Percentiles rank a stretch among this genome's conserved stretches.
Conservation (phyloP, 306 rosid genomes). For the Alnus glutinosa region DNA sequence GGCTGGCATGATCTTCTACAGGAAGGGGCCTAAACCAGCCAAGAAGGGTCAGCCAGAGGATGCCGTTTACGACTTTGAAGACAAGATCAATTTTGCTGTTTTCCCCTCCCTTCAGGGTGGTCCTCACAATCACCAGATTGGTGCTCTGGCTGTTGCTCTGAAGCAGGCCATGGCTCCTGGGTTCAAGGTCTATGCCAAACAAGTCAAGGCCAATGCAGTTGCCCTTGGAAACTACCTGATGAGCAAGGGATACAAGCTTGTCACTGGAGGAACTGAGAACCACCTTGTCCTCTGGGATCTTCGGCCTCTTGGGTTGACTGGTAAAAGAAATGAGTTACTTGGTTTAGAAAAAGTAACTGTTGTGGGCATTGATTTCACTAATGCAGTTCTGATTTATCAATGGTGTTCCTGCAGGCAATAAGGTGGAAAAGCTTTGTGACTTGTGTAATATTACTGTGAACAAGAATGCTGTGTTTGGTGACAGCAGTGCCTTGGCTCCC, state of each 20-base stretch:
- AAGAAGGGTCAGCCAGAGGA: conserved; percentile 93
- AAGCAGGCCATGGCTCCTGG: conserved; percentile 74
- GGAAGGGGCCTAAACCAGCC: conserved; percentile 93
- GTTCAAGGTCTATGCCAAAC: conserved; percentile 87
- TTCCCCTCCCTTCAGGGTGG: conserved; percentile 98
- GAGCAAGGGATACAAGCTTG: conserved; percentile 84
- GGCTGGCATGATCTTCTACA: conserved; percentile 93
- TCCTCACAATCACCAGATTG: conserved; percentile 97
- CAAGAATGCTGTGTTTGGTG: conserved; percentile 95
- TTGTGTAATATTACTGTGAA: conserved; percentile 88
- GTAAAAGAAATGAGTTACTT: conserved; percentile 36
- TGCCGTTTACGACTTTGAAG: conserved; percentile 84
- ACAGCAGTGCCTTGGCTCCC: conserved; percentile 98
- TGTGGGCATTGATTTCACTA: background rate
- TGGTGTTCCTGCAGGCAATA: conserved; percentile 65
- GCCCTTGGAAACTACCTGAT: conserved; percentile 81
- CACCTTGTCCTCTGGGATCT: conserved; percentile 99
- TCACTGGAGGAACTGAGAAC: conserved; percentile 94
- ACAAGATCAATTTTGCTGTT: conserved; percentile 89
- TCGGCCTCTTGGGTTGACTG: conserved; percentile 93
- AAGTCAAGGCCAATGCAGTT: conserved; percentile 93
- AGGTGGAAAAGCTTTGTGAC: conserved; percentile 98
- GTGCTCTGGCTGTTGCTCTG: conserved; percentile 91
- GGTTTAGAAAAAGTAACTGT: conserved; percentile 5
- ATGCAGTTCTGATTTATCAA: conserved; percentile 5